phyloP scores from a whole-genome alignment of 371 early-diverging fungal species.

The Pancytospora philotis region DNA sequence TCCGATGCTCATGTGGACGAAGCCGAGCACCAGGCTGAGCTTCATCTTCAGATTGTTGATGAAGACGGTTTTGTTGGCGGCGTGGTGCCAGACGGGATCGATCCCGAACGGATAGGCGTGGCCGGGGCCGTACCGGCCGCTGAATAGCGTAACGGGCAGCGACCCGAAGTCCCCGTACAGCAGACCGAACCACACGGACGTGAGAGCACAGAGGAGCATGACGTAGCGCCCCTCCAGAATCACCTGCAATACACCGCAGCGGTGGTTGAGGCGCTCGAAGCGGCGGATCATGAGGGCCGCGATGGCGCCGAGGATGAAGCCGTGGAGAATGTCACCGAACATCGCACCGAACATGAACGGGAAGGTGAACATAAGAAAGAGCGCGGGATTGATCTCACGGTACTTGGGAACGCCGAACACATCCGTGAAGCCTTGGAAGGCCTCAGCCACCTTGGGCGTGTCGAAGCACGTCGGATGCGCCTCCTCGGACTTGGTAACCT shows the following conservation, averaged over 20 bases:
- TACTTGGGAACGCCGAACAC: constrained; percentile 95
- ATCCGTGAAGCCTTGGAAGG: constrained; percentile 89
- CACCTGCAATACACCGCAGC: constrained; percentile 70
- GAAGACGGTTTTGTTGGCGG: constrained; percentile 73
- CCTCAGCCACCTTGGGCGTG: constrained; percentile 81
- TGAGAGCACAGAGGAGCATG: constrained; percentile 81
- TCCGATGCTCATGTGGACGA: constrained; percentile 90
- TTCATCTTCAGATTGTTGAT: constrained; percentile 99
- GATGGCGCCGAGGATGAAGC: constrained; percentile 66
- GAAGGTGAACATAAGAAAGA: constrained; percentile 89
- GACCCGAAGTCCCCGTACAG: constrained; percentile 95
- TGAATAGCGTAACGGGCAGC: constrained; percentile 66
- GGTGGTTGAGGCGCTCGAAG: constrained; percentile 62
- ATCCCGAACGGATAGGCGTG: constrained; percentile 62
- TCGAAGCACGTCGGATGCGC: constrained; percentile 78
- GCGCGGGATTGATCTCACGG: constrained; percentile 94
- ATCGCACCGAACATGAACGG: constrained; percentile 97
- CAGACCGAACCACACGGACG: constrained; percentile 87
- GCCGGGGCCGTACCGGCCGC: constrained; percentile 65
- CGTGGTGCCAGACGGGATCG: constrained; percentile 79
- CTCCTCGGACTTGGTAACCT: constrained; percentile 23
- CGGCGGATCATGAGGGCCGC: constrained; percentile 71
- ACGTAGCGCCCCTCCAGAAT: constrained; percentile 89
- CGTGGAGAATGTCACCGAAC: constrained; percentile 99
- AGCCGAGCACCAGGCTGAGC: constrained; percentile 87